Conservation (phyloP, 2,329 filamentous ascomycete genomes). For the Alternaria triticina region DNA sequence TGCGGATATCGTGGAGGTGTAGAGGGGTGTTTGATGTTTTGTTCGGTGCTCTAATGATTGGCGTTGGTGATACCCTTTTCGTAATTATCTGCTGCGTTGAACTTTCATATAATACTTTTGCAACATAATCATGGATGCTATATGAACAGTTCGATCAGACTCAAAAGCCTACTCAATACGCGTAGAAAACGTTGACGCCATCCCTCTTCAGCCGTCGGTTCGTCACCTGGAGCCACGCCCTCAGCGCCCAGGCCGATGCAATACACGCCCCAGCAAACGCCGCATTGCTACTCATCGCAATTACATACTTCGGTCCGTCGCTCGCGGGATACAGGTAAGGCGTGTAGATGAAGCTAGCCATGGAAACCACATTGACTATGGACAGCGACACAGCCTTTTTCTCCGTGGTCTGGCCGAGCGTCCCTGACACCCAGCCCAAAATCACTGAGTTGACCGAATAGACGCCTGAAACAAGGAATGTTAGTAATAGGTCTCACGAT, state of each 20-base stretch:
- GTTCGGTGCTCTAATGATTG: background rate
- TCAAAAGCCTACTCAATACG: conserved; percentile 1
- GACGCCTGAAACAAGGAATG: conserved; percentile 24
- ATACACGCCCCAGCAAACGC: conserved; percentile 23
- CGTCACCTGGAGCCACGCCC: conserved; percentile 15
- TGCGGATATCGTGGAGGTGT: conserved; percentile 31
- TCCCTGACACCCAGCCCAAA: conserved; percentile 49
- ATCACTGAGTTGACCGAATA: conserved; percentile 45
- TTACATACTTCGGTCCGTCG: conserved; percentile 24
- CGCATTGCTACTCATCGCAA: conserved; percentile 31
- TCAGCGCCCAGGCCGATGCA: conserved; percentile 19
- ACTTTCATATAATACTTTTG: background rate
- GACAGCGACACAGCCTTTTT: conserved; percentile 51
- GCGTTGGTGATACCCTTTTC: background rate
- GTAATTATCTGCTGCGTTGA: background rate
- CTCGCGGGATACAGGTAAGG: conserved; percentile 32
- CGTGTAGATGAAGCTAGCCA: conserved; percentile 48
- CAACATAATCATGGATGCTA: background rate
- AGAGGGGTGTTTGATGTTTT: background rate
- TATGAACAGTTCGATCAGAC: background rate
- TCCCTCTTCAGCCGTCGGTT: conserved; percentile 16
- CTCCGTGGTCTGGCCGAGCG: conserved; percentile 49
- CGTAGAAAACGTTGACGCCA: conserved; percentile 20
- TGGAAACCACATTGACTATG: conserved; percentile 51
- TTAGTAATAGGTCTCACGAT: background rate